Evolutionary conservation across 257 asterid species (phyloP).

Genomic region (Ophiorrhiza pumila): DNA sequence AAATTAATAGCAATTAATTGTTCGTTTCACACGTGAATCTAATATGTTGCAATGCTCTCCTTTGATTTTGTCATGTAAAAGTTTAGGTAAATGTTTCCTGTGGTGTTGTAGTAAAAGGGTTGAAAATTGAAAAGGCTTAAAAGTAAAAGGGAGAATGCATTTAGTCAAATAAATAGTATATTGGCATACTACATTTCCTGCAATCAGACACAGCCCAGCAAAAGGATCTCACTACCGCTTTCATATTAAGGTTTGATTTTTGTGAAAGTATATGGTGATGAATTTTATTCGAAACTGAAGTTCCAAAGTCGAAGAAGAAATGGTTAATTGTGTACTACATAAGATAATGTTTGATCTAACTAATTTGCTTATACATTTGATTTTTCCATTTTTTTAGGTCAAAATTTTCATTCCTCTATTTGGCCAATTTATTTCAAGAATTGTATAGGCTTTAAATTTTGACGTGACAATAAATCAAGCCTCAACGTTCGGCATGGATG

Average conservation of each 20-base stretch:
- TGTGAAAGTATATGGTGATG: neutral
- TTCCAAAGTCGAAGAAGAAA: neutral
- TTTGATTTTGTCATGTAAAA: neutral
- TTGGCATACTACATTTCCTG: no score
- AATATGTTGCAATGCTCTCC: neutral
- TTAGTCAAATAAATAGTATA: slow-evolving; percentile 18
- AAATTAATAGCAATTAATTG: no score
- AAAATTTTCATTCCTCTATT: neutral
- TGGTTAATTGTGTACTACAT: neutral
- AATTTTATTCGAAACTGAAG: neutral
- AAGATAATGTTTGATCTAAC: neutral
- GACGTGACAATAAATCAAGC: neutral
- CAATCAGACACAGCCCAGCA: no score
- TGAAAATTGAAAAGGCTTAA: slow-evolving; percentile 21
- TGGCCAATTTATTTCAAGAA: neutral
- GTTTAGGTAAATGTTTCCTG: neutral
- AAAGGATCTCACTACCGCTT: neutral
- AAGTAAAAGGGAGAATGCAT: slow-evolving; percentile 6
- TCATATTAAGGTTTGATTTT: neutral
- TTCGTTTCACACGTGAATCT: no score
- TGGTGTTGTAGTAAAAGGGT: slow-evolving; percentile 18
- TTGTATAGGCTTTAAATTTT: neutral
- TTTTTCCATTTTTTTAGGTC: neutral
- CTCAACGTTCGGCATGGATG: neutral
- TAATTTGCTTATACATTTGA: neutral